Evolutionary conservation across 805 yeast species (phyloP).

Genomic region (Saitoella complicata): DNA sequence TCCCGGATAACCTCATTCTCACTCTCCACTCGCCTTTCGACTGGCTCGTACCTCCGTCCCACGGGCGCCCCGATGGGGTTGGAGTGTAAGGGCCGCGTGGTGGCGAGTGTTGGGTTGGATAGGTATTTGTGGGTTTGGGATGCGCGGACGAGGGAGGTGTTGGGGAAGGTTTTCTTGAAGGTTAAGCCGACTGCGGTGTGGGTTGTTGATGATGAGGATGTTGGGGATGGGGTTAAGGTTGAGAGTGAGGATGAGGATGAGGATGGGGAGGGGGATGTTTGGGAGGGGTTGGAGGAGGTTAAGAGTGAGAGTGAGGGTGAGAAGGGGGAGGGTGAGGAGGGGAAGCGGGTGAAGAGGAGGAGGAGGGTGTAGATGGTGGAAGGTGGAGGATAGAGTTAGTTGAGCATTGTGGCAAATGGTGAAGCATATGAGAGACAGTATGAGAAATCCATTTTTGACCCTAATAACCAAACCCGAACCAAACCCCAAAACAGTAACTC

Average conservation of each 20-base stretch:
- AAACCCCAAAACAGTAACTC: too few species aligned
- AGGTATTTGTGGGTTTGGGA: slow-evolving; percentile 71
- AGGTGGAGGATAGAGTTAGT: too few species aligned
- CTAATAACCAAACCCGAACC: too few species aligned
- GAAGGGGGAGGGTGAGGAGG: too few species aligned
- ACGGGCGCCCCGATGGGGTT: slow-evolving; percentile 22
- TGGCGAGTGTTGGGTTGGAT: too few species aligned
- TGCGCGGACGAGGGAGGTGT: slow-evolving; percentile 35
- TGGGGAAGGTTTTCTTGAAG: slow-evolving; percentile 62
- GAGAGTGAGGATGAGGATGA: slow-evolving; percentile 13
- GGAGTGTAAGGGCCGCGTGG: too few species aligned
- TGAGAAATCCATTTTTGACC: too few species aligned
- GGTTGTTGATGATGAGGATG: slow-evolving; percentile 33
- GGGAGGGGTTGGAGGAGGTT: slow-evolving; percentile 13
- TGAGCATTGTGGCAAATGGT: too few species aligned
- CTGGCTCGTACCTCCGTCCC: slow-evolving; percentile 1
- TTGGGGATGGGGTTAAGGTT: slow-evolving; percentile 7
- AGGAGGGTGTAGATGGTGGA: too few species aligned
- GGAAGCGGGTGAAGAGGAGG: too few species aligned
- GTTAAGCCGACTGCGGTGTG: slow-evolving; percentile 44
- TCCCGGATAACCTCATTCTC: neutral
- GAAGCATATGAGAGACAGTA: too few species aligned
- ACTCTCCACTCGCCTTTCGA: slow-evolving; percentile 4
- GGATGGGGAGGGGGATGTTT: slow-evolving; percentile 26
- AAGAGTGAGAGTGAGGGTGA: neutral